Base-by-base conservation (phyloP, 2,329 filamentous ascomycete species). In the Colletotrichum orchidophilum region DNA sequence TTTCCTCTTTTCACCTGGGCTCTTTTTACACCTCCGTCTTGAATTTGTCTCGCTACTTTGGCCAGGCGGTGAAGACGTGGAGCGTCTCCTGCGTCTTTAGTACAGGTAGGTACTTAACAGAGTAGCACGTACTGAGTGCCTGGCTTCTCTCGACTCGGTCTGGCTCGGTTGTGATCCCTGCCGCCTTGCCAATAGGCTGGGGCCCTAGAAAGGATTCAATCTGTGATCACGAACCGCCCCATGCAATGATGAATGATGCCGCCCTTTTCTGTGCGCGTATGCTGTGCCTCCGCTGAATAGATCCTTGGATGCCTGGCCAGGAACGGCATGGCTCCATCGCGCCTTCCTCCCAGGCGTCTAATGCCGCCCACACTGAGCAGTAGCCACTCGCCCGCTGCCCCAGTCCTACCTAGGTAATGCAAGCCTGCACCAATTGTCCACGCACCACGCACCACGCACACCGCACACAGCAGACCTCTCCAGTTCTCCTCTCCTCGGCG, bases 321-420 rank as follows among this genome's bases (percentile, higher is more conserved):
- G 49, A 63, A 58, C 13, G 69, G 69, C 63, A 63, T 59, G 69
- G 69, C 58, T 54, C 59, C 69, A 71, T 71, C 64, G 58, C 61
- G 52, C 35, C 52, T 63, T 69, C 33, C 69, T 71, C 29, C 64
- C 29, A 64, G 50, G 61, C 50, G 31, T 55, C 49, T 26, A 54
- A 61, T 55, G 26, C 57, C 55, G 29, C 24, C 18, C 18, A 11
- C 21, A 35, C n/a, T 33, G 59, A 31, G 42, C 49, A 46, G 59
- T 46, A 29, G 42, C 58, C 27, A 50, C 58, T 46, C 39, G 39
- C 58, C 58, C 58, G n/a, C 59, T 52, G 59, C 59, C 59, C 59
- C 63, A 21, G 60, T 63, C 31, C 63, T n/a, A n/a, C n/a, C n/a
- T n/a, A n/a, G n/a, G n/a, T n/a, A 67, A 49, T 67, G 35, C 50